Conservation (phyloP, 1,284 basidiomycete species). For the Irpex sp. region DNA sequence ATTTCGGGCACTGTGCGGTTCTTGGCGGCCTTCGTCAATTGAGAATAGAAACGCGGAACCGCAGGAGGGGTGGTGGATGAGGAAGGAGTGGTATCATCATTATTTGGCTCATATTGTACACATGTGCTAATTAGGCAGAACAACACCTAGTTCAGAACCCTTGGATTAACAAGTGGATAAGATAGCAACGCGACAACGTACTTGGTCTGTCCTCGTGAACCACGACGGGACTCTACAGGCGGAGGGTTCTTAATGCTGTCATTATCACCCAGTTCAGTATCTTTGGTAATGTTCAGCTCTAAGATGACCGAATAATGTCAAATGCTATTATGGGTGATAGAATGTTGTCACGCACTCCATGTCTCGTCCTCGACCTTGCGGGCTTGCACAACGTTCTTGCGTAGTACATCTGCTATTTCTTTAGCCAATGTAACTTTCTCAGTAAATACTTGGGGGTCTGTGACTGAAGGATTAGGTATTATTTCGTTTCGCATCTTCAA, state of each 20-base stretch:
- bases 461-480: slow-evolving; percentile 35
- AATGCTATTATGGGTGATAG: slow-evolving; percentile 1
- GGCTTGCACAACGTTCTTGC: slow-evolving; percentile 73
- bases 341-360: slow-evolving; percentile 46
- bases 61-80: slow-evolving; percentile 30
- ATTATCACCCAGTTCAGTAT: slow-evolving; percentile 76
- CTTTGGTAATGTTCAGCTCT: slow-evolving; percentile 62
- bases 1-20: slow-evolving; percentile 61
- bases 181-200: slow-evolving; percentile 17
- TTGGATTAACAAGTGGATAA: slow-evolving; percentile 18
- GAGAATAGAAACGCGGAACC: slow-evolving; percentile 53
- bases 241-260: slow-evolving; percentile 59
- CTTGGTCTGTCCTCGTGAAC: slow-evolving; percentile 37
- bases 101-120: slow-evolving; percentile 12
- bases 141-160: slow-evolving; percentile 27
- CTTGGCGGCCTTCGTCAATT: slow-evolving; percentile 64
- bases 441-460: slow-evolving; percentile 46
- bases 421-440: slow-evolving; percentile 51
- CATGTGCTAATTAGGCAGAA: slow-evolving; percentile 26
- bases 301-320: not conserved
- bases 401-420: slow-evolving; percentile 64
- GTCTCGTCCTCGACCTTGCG: slow-evolving; percentile 40
- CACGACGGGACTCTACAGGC: slow-evolving; percentile 40
- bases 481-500: slow-evolving; percentile 58
- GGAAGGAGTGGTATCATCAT: slow-evolving; percentile 26